Evolutionary conservation across 1,284 basidiomycete species (phyloP), one percentile per base, ranked within the genome.

Genomic region (Boletellus deceptivus): DNA sequence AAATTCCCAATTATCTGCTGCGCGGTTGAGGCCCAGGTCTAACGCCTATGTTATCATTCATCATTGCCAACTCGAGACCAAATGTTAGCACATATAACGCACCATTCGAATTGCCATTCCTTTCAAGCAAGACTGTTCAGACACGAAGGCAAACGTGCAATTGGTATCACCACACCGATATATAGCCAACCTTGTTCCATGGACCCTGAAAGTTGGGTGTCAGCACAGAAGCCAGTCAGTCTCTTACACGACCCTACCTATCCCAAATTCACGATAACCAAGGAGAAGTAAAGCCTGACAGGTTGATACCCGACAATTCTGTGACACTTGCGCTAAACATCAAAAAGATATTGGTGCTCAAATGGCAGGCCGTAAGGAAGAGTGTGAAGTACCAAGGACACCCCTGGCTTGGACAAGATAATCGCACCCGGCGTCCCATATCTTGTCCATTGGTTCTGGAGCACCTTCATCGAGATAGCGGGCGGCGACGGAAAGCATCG

Each of bases 141-240:
- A 29, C 3, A 14, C 22, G 34, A 20, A 34, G 16, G n/a, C 14
- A 45, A 39, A 43, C 47, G 50, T 46, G 47, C 27, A 43, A 38
- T 11, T 48, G 22, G 55, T 52, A 29, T 48, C 47, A 55, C 62
- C 75, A 50, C 57, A 86, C 87, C 89, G 55, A 84, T 81, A 59
- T 84, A 89, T 44, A 89, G 74, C 89, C 90, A 93, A 2, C 86
- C 87, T 62, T 89, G 84, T 54, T 89, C 86, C 85, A 90, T 89
- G 4, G 77, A 78, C 34, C 82, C 76, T 77, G 53, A 43, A 35
- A 48, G 24, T 25, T 27, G 16, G n/a, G 11, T n/a, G n/a, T 58
- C 29, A 67, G 53, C 38, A 52, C 11, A 44, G 22, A 42, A 16
- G 37, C 33, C 22, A 20, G 18, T 35, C 13, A 5, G 46, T 17